Conservation (phyloP, 257 asterid species). For the Eustoma russellianum region DNA sequence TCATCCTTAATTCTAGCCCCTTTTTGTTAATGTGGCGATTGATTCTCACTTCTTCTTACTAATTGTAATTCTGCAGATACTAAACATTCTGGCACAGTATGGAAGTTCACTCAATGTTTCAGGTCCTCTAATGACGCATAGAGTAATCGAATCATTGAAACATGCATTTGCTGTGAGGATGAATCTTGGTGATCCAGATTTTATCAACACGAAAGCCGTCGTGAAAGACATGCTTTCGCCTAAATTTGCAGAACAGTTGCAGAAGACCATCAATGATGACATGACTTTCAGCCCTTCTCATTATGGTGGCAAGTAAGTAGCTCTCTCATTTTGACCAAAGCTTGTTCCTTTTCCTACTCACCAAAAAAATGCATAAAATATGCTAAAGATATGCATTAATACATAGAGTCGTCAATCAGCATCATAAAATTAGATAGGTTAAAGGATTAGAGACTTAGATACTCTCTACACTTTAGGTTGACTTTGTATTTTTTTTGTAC, state of each 20-base stretch:
- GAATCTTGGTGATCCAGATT: constrained; percentile 71
- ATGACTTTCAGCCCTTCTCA: constrained; percentile 43
- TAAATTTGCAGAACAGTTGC: constrained; percentile 34
- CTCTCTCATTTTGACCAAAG: neutral
- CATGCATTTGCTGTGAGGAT: constrained; percentile 49
- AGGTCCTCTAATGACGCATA: constrained; percentile 34
- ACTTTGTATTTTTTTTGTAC: no score
- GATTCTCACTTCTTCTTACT: neutral
- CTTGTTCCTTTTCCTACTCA: neutral
- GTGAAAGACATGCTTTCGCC: constrained; percentile 43
- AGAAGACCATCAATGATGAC: constrained; percentile 33
- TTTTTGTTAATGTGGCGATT: neutral
- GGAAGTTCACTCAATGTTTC: constrained; percentile 19
- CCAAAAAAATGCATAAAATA: no score
- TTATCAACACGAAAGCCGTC: constrained; percentile 15
- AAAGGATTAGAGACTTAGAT: no score
- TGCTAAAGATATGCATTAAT: no score
- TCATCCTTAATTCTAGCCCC: neutral
- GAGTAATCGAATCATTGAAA: constrained; percentile 59
- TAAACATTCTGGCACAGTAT: constrained; percentile 51
- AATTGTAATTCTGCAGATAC: constrained; percentile 25
- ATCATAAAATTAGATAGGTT: no score
- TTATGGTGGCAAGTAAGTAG: constrained; percentile 54
- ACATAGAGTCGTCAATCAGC: neutral
- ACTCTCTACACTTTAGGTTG: no score